Conservation (phyloP, 208 protist genomes). For the Histomonas meleagridis region DNA sequence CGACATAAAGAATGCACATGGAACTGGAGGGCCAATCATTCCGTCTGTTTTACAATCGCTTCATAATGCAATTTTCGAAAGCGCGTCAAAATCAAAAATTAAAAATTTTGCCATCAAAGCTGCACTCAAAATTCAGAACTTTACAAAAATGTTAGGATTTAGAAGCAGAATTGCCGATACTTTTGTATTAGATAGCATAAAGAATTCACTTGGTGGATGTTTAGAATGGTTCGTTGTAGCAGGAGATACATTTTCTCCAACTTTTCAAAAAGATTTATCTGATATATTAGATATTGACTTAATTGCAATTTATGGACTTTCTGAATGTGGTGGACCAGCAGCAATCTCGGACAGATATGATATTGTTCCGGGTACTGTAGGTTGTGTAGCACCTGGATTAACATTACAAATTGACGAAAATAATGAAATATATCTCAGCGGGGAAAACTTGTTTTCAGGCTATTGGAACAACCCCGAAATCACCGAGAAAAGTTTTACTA, state of each 20-base stretch:
- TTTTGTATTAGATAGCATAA: not conserved
- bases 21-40: not conserved
- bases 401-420: not conserved
- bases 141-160: not conserved
- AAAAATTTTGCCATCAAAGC: not conserved
- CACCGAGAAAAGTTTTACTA: not conserved
- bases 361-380: not conserved
- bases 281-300: not conserved
- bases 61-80: not conserved
- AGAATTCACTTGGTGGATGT: not conserved
- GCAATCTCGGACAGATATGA: not conserved
- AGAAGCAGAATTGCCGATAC: not conserved
- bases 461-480: slow-evolving; percentile 3
- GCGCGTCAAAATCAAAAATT: not conserved
- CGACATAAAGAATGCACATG: not conserved
- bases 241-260: not conserved
- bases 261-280: not conserved
- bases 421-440: not conserved
- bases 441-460: not conserved
- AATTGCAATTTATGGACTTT: slow-evolving; percentile 4
- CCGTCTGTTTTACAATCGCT: not conserved
- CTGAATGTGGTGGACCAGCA: not conserved
- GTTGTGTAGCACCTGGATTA: not conserved
- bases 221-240: slow-evolving; percentile 26
- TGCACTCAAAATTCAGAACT: not conserved